Conservation (phyloP, 176 grass and related monocot genomes). For the Tillandsia fasciculata region DNA sequence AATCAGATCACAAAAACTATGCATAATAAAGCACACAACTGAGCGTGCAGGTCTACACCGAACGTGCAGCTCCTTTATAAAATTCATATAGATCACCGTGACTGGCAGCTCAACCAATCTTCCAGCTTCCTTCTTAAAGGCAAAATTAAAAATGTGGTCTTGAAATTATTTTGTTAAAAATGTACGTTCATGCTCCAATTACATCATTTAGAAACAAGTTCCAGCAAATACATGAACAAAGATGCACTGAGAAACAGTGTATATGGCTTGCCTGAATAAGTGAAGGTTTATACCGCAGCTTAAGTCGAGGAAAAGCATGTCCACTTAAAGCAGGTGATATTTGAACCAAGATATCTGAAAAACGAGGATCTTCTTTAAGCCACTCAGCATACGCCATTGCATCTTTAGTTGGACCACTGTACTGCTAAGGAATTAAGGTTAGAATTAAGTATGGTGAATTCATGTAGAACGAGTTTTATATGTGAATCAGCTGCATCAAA, state of each 20-base stretch:
- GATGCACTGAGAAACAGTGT: slow-evolving; percentile 1
- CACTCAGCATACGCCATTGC: slow-evolving; percentile 64
- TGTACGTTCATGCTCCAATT: no score
- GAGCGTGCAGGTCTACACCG: no score
- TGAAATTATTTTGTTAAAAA: no score
- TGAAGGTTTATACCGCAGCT: slow-evolving; percentile 76
- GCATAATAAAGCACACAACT: no score
- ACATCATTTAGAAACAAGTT: no score
- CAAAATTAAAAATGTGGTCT: no score
- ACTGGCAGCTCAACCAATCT: no score
- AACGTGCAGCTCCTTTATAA: no score
- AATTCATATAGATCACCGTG: no score
- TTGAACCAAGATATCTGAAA: slow-evolving; percentile 73
- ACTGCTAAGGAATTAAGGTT: slow-evolving; percentile 39
- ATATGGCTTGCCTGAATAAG: slow-evolving; percentile 70
- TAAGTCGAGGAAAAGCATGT: slow-evolving; percentile 86
- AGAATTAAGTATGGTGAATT: slow-evolving; percentile 22
- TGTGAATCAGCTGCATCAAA: no score
- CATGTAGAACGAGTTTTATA: not conserved
- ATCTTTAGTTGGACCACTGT: slow-evolving; percentile 76
- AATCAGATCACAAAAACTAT: no score
- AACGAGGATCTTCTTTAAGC: slow-evolving; percentile 56
- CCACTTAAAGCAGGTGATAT: slow-evolving; percentile 38
- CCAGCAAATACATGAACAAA: not conserved
- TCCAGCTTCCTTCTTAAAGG: no score